Percentiles rank a stretch among this genome's conserved stretches.
phyloP scores from a whole-genome alignment of 495 filamentous ascomycete genomes.

The Niebla homalea region DNA sequence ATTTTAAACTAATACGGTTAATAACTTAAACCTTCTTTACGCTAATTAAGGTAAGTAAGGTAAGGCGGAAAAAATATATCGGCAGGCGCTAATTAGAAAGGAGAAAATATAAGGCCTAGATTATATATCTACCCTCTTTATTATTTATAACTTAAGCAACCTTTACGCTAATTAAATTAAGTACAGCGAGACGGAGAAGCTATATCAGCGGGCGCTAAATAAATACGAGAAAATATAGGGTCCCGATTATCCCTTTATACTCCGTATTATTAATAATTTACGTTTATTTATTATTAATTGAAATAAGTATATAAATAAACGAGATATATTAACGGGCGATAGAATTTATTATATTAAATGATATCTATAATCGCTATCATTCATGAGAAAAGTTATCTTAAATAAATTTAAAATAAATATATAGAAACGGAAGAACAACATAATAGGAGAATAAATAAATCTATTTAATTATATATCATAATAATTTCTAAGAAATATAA shows the following conservation, averaged over 20 bases:
- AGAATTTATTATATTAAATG: constrained; percentile 12
- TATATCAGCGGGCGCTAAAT: constrained; percentile 21
- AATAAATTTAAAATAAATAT: not conserved
- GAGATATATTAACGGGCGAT: too few species aligned
- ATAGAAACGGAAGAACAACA: not conserved
- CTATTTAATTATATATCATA: too few species aligned
- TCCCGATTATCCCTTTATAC: too few species aligned
- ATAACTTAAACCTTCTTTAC: too few species aligned
- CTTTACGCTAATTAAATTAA: constrained; percentile 26
- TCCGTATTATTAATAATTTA: too few species aligned
- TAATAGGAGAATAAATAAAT: not conserved
- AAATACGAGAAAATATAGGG: too few species aligned
- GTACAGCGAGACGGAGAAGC: constrained; percentile 6
- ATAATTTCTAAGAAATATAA: too few species aligned
- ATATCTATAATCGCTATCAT: not conserved
- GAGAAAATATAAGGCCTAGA: constrained; percentile 19
- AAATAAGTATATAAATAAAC: too few species aligned
- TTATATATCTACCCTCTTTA: constrained; percentile 26
- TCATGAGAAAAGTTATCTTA: not conserved
- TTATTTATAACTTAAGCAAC: constrained; percentile 23
- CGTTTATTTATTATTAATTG: too few species aligned
- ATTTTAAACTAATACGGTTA: too few species aligned
- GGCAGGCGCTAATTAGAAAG: constrained; percentile 5
- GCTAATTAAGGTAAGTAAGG: too few species aligned
- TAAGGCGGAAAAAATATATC: too few species aligned